Base-by-base conservation (phyloP, 495 filamentous ascomycete genomes). In the Thermochaetoides thermophila region DNA sequence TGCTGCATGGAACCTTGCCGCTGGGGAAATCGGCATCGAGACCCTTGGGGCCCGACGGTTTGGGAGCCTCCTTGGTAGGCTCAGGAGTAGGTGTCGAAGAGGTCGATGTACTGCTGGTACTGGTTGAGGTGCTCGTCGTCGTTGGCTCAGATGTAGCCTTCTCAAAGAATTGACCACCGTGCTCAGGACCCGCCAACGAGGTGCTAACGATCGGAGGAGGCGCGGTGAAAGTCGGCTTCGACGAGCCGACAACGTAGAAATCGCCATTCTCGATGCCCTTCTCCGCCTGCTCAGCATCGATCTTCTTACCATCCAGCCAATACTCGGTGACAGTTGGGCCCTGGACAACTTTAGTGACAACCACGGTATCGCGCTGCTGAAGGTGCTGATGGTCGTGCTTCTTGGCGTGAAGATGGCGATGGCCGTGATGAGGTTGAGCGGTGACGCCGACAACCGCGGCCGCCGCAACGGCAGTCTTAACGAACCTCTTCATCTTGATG, bases 21-120 rank as follows among this genome's bases (percentile, higher is more conserved):
- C 77, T 73, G 8, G 82, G 83, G 69, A 96, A 96, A 4, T 75
- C 62, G 5, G 58, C 51, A 46, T 78, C 66, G 25, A 87, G 37
- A 17, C 76, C 78, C 1, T 49, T 65, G 35, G 63, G 71, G 13
- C 48, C 53, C 19, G 50, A 36, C 11, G 49, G 41, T 1, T 24
- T 7, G 36, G 44, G 9, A 42, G 32, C 17, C 35, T 42, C 34
- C 23, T 34, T 35, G 5, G 39, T 29, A 10, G 19, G 7, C 21
- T 35, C 10, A 21, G 41, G 25, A 1, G 38, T 0, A 5, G 37
- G 35, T 5, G 43, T 14, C 20, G 40, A 15, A 6, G 39, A 26
- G 17, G 39, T 38, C 8, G 44, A 40, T 21, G 31, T 31, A 15
- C 21, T 24, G 21, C 21, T 24, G n/a, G n/a, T n/a, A n/a, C n/a